Evolutionary conservation across 805 yeast genomes (phyloP).

Genomic region (Lipomyces yamadae): DNA sequence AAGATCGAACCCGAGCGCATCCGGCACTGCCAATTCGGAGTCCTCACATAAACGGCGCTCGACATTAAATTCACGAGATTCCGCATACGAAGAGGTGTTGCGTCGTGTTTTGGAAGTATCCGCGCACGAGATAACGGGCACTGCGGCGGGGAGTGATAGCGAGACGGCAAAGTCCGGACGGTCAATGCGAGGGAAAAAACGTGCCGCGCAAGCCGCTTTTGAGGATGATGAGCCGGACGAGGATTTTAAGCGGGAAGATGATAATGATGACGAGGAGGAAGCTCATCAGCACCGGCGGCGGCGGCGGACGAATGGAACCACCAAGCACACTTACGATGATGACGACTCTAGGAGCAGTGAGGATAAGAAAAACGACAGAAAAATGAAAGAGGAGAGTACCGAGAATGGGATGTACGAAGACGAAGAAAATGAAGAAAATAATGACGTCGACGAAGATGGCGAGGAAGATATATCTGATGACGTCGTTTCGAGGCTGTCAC

Average conservation of each 20-base stretch:
- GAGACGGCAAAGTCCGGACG: constrained; percentile 14
- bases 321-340: neutral
- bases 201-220: constrained; percentile 28
- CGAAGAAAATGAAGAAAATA: constrained; percentile 33
- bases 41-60: constrained; percentile 42
- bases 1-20: constrained; percentile 3
- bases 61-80: constrained; percentile 45
- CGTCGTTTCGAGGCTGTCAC: neutral
- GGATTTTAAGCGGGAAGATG: constrained; percentile 33
- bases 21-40: constrained; percentile 14
- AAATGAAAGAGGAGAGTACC: neutral
- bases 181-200: constrained; percentile 30
- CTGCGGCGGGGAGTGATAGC: constrained; percentile 7
- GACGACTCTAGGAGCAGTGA: constrained; percentile 19
- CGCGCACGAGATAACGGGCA: constrained; percentile 43
- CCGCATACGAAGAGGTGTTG: constrained; percentile 46
- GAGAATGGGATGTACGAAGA: neutral
- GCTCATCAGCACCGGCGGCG: neutral
- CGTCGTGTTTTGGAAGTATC: constrained; percentile 51
- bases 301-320: neutral
- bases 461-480: constrained; percentile 6
- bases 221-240: constrained; percentile 32
- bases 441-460: constrained; percentile 16
- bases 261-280: constrained; percentile 13
- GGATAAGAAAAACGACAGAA: neutral